Evolutionary conservation across 371 early-diverging fungal genomes (phyloP), one percentile per base, ranked within the genome.

Genomic region (Apophysomyces elegans): DNA sequence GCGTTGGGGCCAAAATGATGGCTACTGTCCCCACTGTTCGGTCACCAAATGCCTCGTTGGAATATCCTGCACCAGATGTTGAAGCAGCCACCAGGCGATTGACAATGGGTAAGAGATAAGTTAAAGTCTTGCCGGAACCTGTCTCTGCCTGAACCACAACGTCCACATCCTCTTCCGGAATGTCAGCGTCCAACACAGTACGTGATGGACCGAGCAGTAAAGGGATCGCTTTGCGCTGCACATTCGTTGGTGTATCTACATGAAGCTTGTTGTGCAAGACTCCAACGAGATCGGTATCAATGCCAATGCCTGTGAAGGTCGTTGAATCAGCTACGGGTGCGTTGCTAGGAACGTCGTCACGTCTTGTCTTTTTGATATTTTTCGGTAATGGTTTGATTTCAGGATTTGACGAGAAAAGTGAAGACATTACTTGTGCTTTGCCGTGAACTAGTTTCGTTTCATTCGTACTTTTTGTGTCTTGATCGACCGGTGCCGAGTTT

Each of bases 111-210:
- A 99, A 74, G 18, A 99, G 81, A 74, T 96, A 99, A 1, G 99
- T 89, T 36, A 99, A 81, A 0, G 99, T 99, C 76, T 99, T 99
- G 39, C 99, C 99, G 8, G 97, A 96, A 41, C 99, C 99, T 7
- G 99, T 99, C 65, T 95, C 91, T 1, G 99, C 95, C 71, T 97
- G 95, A 37, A 98, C 89, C 36, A 98, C 88, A 12, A 93, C 87
- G 81, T 98, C 98, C 0, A 80, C 72, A 64, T 89, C 88, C 41
- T 79, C 65, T 50, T 76, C 68, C 67, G 65, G 67, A 47, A 64
- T 72, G 66, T 75, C 64, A 9, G 68, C 65, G 16, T 60, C 64
- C 9, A 56, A 66, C 36, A 73, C 74, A 14, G 65, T 68, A 36
- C 64, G 61, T 26, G 75, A 68, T 39, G 86, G 86, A 46, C 86